Base-by-base conservation (phyloP, 148 eudicot species). In the Persicaria tinctoria region DNA sequence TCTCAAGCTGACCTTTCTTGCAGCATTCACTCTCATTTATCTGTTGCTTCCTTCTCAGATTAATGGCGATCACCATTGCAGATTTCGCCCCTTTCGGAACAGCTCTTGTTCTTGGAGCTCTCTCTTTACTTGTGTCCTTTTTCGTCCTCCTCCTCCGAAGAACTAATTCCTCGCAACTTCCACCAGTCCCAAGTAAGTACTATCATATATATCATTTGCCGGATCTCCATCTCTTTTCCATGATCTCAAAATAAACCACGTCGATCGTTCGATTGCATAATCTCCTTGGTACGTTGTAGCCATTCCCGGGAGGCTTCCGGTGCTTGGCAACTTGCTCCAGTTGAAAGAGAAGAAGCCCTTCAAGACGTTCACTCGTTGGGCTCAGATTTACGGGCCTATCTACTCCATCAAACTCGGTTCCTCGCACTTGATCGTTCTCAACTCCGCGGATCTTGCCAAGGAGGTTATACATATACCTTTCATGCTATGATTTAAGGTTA, bases 271-370 rank as follows among this genome's bases (percentile, higher is more conserved):
- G 20, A 5, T 46, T 5, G 46, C 16, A 50, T 56, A 17, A 49
- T 41, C 11, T 55, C 9, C 54, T 0, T 72, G 5, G 6, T 57
- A 2, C 12, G 47, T 12, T 79, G 82, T 85, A 91, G 90, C 79
- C 80, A 85, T 91, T 63, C 89, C 92, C 4, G 92, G 94, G 62
- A 91, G 94, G 66, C 17, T 87, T 70, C 97, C 92, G 9, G 72
- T 92, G 72, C 48, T 92, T 18, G 97, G 94, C 51, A 89, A 89
- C 78, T 79, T 89, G 79, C 78, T 89, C 74, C 92, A 89, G 44
- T 45, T 89, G 70, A 92, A 84, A 66, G 97, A 92, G 85, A 89
- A 92, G 80, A 92, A 92, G 74, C 94, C 94, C 9, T 89, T 82
- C 81, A 92, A 82, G 79, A 88, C 92, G 3, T 92, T 92, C 63